Evolutionary conservation across 2,329 filamentous ascomycete genomes (phyloP).

Genomic region (Cercospora citrullina): DNA sequence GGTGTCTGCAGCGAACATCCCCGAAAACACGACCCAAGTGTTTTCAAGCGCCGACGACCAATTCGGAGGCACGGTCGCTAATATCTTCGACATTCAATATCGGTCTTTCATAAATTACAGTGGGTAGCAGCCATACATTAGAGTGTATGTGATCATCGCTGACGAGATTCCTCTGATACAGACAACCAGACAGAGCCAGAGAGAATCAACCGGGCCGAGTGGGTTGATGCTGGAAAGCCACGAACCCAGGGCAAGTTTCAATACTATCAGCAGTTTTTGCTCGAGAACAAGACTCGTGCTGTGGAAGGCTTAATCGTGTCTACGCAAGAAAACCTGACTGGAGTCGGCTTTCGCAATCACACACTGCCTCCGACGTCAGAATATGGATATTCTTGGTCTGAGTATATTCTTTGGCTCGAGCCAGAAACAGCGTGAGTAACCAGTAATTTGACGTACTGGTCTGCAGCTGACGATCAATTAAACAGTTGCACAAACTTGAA

Average conservation of each 20-base stretch:
- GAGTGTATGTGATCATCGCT: background rate
- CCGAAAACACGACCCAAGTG: slow-evolving; percentile 9
- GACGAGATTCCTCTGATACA: background rate
- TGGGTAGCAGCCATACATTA: background rate
- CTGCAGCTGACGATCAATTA: background rate
- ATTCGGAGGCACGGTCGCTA: slow-evolving; percentile 5
- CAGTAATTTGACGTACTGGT: no score
- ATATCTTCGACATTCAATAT: slow-evolving; percentile 14
- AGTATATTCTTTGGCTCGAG: slow-evolving; percentile 12
- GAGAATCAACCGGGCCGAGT: background rate
- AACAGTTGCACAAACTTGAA: slow-evolving; percentile 14
- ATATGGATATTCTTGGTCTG: slow-evolving; percentile 9
- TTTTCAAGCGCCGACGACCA: background rate
- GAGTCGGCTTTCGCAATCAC: slow-evolving; percentile 17
- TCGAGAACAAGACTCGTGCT: slow-evolving; percentile 7
- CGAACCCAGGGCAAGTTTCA: slow-evolving; percentile 12
- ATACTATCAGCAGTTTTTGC: slow-evolving; percentile 15
- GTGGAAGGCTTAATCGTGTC: slow-evolving; percentile 16
- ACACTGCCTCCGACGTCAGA: slow-evolving; percentile 13
- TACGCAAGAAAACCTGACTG: background rate
- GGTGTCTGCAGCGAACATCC: background rate
- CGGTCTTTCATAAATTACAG: slow-evolving; percentile 18
- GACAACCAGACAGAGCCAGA: slow-evolving; percentile 14
- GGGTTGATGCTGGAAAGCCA: slow-evolving; percentile 8
- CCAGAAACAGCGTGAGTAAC: slow-evolving; percentile 10